Percentiles rank a stretch among this genome's conserved stretches.
Evolutionary conservation across 768 basidiomycete genomes (phyloP).

Genomic region (Trametes meyenii): DNA sequence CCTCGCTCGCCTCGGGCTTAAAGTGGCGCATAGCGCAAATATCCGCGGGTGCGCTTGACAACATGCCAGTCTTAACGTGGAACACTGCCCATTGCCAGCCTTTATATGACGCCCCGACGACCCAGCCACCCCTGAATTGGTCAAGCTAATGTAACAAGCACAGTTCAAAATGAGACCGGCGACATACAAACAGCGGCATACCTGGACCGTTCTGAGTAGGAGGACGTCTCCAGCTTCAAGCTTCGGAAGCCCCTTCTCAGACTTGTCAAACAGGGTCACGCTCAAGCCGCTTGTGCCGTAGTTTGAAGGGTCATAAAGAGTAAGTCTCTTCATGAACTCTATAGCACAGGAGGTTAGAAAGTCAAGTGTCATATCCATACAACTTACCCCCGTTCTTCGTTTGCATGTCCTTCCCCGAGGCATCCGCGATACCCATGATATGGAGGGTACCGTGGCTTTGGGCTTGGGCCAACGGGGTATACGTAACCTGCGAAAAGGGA

Average conservation of each 20-base stretch:
- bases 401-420: slow-evolving; percentile 1
- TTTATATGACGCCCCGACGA: slow-evolving; percentile 47
- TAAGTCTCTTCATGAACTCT: slow-evolving; percentile 53
- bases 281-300: slow-evolving; percentile 39
- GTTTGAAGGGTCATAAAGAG: slow-evolving; percentile 56
- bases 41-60: slow-evolving; percentile 33
- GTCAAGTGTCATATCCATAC: not conserved
- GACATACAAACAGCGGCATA: not conserved
- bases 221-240: slow-evolving; percentile 49
- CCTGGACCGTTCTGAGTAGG: slow-evolving; percentile 23
- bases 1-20: slow-evolving; percentile 23
- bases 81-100: slow-evolving; percentile 60
- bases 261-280: slow-evolving; percentile 55
- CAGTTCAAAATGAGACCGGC: not conserved
- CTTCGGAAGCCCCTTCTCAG: slow-evolving; percentile 54
- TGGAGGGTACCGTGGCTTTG: slow-evolving; percentile 24
- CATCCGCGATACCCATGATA: slow-evolving; percentile 37
- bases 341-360: not conserved
- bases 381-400: slow-evolving; percentile 13
- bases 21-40: slow-evolving; percentile 13
- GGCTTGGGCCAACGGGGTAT: slow-evolving; percentile 15
- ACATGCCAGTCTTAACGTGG: slow-evolving; percentile 40
- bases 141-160: slow-evolving; percentile 34
- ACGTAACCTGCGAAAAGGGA: not conserved
- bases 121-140: slow-evolving; percentile 38